Percentiles rank a stretch among this genome's conserved stretches.
Conservation (phyloP, 2,329 filamentous ascomycete species). For the Sclerotinia spermophila region DNA sequence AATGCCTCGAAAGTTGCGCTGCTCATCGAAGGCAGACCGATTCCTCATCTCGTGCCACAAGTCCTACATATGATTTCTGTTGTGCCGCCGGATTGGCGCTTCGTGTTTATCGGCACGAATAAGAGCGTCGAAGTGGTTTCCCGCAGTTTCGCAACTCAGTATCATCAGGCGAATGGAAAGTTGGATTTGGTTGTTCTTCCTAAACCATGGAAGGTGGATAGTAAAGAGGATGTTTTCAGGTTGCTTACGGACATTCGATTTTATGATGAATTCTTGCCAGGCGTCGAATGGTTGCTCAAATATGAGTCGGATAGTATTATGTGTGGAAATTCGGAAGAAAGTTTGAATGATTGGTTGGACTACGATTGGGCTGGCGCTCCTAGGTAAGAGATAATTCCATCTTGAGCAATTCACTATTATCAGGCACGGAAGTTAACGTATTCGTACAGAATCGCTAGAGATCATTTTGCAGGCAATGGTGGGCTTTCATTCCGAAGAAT, state of each 20-base stretch:
- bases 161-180: constrained; percentile 50
- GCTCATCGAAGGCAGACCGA: constrained; percentile 51
- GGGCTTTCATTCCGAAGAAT: constrained; percentile 53
- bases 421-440: background rate
- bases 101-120: constrained; percentile 50
- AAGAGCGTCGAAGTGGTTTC: constrained; percentile 46
- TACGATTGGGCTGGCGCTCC: constrained; percentile 40
- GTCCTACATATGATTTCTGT: constrained; percentile 56
- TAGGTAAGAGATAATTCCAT: constrained; percentile 38
- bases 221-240: constrained; percentile 50
- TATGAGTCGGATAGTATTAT: constrained; percentile 57
- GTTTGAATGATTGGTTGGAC: constrained; percentile 33
- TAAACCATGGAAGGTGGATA: constrained; percentile 27
- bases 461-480: constrained; percentile 48
- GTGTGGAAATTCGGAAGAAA: constrained; percentile 50
- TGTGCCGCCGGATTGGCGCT: constrained; percentile 55
- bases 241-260: constrained; percentile 53
- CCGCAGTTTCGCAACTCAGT: constrained; percentile 45
- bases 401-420: constrained; percentile 20
- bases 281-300: constrained; percentile 52
- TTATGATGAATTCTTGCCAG: constrained; percentile 44
- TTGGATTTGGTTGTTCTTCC: constrained; percentile 21
- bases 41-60: constrained; percentile 49
- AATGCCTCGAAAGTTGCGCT: constrained; percentile 49
- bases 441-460: background rate